Base-by-base conservation (phyloP, 306 rosid genomes). In the Rosa chinensis region DNA sequence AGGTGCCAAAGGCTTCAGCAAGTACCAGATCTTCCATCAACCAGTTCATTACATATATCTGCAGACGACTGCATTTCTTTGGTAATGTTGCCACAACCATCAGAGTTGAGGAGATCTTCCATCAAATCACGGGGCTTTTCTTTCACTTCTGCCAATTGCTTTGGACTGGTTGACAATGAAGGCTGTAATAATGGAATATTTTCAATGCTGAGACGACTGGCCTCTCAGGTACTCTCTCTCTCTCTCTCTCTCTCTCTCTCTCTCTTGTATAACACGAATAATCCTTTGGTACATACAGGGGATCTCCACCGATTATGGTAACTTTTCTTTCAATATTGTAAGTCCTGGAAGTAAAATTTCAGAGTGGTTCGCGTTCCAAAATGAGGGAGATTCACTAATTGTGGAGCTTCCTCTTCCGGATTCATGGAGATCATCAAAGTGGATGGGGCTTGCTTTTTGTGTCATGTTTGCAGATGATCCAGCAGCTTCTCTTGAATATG, bases 21-120 rank as follows among this genome's bases (percentile, higher is more conserved):
- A 10, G 53, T 77, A 28, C 82, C 85, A 5, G 10, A 72, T 5
- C 66, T 82, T 5, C 82, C 82, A 0, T 45, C 64, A 64, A 72
- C 50, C 37, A 12, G 9, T 4, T 0, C 8, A 1, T 3, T 45
- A 8, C 2, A 0, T 1, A 5, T 81, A 44, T 1, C 0, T 5
- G 37, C 67, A 3, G 40, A 76, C 1, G 72, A 39, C 11, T 76
- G 80, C 63, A 18, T 5, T 59, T 81, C 77, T 8, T 18, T 81
- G 14, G 21, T 23, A 48, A 7, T 40, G 9, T 14, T 73, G 10
- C 13, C 74, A 5, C 9, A 73, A 37, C 20, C 39, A 48, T 23
- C 74, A 49, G 10, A 17, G 9, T 17, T 42, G 18, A 23, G 9
- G 5, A 35, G 48, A 59, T 7, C 61, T 18, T 18, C 35, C 13